Percentiles rank a stretch among this genome's conserved stretches.
These are phyloP conservation scores for Babjeviella inositovora DNA, from an alignment of 805 yeast genomes.

Conservation along the genomic window DNA sequence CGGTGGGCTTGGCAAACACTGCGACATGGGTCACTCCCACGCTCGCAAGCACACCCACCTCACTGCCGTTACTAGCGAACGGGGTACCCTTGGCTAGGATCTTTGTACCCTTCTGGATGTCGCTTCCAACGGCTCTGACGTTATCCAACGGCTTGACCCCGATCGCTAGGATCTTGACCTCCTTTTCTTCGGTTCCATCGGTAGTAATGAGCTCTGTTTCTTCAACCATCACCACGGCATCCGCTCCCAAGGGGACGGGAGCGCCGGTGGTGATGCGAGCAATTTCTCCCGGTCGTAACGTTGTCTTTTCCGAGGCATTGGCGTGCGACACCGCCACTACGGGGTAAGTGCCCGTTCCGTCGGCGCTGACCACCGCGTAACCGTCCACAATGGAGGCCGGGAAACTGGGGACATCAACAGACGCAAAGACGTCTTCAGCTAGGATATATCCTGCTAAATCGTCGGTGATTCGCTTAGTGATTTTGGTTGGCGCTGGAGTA, in stretches of 20 bases:
- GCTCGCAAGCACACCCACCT: conserved; percentile 28
- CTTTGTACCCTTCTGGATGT: conserved; percentile 18
- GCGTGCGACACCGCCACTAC: conserved; percentile 26
- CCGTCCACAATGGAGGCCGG: conserved; percentile 44
- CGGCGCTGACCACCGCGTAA: conserved; percentile 27
- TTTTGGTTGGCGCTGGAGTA: conserved; percentile 12
- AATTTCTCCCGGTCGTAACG: conserved; percentile 14
- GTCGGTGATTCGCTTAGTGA: conserved; percentile 10
- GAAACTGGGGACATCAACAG: conserved; percentile 25
- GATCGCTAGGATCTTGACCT: conserved; percentile 19
- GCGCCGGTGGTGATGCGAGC: conserved; percentile 41
- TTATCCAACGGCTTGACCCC: conserved; percentile 24
- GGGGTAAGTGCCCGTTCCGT: conserved; percentile 26
- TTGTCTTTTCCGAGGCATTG: conserved; percentile 7
- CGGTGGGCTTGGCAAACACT: conserved; percentile 21
- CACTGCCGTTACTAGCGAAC: conserved; percentile 28
- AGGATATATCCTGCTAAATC: conserved; percentile 18
- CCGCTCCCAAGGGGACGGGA: conserved; percentile 35
- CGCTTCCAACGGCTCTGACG: conserved; percentile 30
- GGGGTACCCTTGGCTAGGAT: conserved; percentile 16
- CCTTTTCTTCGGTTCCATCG: conserved; percentile 23
- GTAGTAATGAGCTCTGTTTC: conserved; percentile 22
- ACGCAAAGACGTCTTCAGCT: conserved; percentile 22
- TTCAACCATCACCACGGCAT: conserved; percentile 38
- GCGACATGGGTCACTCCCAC: conserved; percentile 20